Evolutionary conservation across 345 rosid species (phyloP), one percentile per base, ranked within the genome.

Genomic region (Erucastrum elatum): DNA sequence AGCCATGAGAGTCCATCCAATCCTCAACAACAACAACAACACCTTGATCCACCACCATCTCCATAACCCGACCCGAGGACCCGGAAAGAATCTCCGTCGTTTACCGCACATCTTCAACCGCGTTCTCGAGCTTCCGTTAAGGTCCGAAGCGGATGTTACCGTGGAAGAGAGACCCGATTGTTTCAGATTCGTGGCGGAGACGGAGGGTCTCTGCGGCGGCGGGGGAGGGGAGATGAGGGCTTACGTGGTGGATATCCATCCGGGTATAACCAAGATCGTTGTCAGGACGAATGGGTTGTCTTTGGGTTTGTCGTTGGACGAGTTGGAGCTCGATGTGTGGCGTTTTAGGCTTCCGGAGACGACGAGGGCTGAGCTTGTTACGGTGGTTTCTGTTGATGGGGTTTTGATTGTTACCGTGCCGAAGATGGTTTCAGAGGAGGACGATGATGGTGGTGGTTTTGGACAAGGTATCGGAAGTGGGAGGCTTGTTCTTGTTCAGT

Each of bases 51-150:
- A 80, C 10, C 76, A 80, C 17, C 82, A 82, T 84, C 79, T 64
- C 12, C 82, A 82, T 58, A 87, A 83, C 79, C 88, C 79, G 63
- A 35, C 82, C 10, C 81, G 88, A 76, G 75, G 77, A 72, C 83
- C 87, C 62, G 87, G 88, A 49, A 95, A 95, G 89, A 95, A 86
- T 78, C 98, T 95, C 58, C 86, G 93, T 69, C 81, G 96, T 75
- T 85, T 95, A n/a, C 99, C 98, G 59, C 99, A 95, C 78, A 89
- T 95, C 77, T 93, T 93, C 84, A 85, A 84, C 86, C 92, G 98
- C 69, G 92, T 91, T 39, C 83, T 95, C 16, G 97, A 95, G 87
- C 93, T 93, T 0, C 99, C 99, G 10, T 90, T 95, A 77, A 82
- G 94, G 81, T 88, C 98, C 7, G 93, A 93, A 46, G 97, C 97